Evolutionary conservation across 257 asterid genomes (phyloP).

Genomic region (Solanum appendiculatum): DNA sequence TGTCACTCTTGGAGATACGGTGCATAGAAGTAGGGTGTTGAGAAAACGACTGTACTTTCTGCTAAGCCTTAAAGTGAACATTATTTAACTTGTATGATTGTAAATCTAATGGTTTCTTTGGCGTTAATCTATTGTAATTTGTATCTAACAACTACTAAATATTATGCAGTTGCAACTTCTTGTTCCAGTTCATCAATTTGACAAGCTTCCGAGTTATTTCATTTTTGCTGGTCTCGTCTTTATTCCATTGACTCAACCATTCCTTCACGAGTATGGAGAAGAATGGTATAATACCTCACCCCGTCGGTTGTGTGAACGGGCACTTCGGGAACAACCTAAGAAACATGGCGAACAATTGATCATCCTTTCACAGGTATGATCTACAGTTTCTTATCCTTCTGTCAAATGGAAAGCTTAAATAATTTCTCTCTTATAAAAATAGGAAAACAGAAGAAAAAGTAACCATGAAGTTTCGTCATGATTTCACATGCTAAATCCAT

Average conservation of each 20-base stretch:
- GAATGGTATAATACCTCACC: slow-evolving; percentile 98
- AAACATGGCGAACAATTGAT: slow-evolving; percentile 76
- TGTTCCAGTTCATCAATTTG: slow-evolving; percentile 97
- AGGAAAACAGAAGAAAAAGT: background rate
- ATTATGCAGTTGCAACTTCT: slow-evolving; percentile 73
- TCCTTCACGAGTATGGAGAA: slow-evolving; percentile 94
- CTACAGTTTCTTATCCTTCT: background rate
- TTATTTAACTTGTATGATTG: background rate
- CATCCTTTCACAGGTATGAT: slow-evolving; percentile 77
- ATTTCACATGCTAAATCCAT: background rate
- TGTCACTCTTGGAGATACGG: background rate
- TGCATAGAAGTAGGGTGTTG: background rate
- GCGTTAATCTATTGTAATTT: background rate
- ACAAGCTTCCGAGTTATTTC: slow-evolving; percentile 87
- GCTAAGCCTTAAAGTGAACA: background rate
- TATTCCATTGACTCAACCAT: slow-evolving; percentile 86
- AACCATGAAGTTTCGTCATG: background rate
- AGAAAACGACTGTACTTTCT: background rate
- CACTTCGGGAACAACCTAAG: slow-evolving; percentile 71
- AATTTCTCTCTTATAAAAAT: background rate
- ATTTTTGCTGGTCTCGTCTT: slow-evolving; percentile 94
- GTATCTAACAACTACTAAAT: background rate
- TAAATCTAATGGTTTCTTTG: background rate
- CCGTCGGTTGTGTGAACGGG: slow-evolving; percentile 91
- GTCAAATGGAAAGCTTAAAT: background rate